These are phyloP conservation scores for Gossypium trilobum DNA, from an alignment of 441 rosid species.

Conservation along the genomic window DNA sequence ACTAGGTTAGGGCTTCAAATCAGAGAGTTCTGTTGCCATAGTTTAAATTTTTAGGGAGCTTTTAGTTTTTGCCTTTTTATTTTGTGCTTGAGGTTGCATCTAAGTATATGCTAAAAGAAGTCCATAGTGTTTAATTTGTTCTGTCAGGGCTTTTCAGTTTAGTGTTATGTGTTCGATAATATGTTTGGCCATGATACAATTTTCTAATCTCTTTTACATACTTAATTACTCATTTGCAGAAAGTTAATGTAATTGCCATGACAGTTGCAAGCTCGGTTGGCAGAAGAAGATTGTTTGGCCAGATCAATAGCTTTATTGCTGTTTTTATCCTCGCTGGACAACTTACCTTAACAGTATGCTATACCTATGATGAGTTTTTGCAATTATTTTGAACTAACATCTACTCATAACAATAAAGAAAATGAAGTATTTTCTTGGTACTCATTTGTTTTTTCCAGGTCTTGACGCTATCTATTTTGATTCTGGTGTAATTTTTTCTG, in stretches of 20 bases:
- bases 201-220: background rate
- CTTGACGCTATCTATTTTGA: background rate
- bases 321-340: conserved; percentile 85
- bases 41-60: background rate
- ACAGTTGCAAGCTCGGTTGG: conserved; percentile 68
- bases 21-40: background rate
- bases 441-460: background rate
- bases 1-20: background rate
- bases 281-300: conserved; percentile 74
- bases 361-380: conserved; percentile 1
- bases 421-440: background rate
- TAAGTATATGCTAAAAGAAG: background rate
- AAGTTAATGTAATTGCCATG: conserved; percentile 74
- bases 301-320: conserved; percentile 91
- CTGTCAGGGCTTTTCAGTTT: background rate
- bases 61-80: background rate
- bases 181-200: background rate
- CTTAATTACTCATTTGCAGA: conserved; percentile 34
- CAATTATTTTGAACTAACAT: background rate
- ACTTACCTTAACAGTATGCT: conserved; percentile 69
- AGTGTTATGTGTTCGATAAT: background rate
- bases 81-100: background rate
- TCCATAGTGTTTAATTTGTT: background rate
- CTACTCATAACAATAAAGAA: background rate
- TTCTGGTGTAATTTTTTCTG: background rate